A percentile compares a stretch with the other conserved stretches of the same genome.
phyloP scores from a whole-genome alignment of 202 grass and related monocot genomes.

The Brachypodium distachyon region DNA sequence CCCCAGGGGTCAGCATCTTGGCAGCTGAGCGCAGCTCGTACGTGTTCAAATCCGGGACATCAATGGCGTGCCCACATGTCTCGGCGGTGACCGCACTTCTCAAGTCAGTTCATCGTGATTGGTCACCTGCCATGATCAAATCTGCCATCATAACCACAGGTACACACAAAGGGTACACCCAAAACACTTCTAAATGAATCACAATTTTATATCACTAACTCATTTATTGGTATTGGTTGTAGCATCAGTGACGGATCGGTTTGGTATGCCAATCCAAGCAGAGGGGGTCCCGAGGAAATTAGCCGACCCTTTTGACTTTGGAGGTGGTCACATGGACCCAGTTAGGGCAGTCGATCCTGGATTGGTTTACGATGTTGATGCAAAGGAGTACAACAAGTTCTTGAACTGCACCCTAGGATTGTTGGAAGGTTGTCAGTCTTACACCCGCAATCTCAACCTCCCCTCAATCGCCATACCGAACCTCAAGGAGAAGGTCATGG shows the following conservation, averaged over 20 bases:
- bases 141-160: conserved; percentile 62
- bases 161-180: not conserved
- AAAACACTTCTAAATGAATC: not conserved
- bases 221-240: not conserved
- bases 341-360: conserved; percentile 35
- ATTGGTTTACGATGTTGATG: conserved; percentile 49
- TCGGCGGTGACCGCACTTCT: conserved; percentile 39
- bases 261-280: too few species aligned
- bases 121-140: conserved; percentile 55
- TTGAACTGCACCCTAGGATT: conserved; percentile 32
- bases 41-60: conserved; percentile 25
- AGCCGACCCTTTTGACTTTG: too few species aligned
- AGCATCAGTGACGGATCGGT: too few species aligned
- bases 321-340: too few species aligned
- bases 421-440: too few species aligned
- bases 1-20: conserved; percentile 43
- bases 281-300: too few species aligned
- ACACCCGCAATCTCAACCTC: conserved; percentile 15
- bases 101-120: conserved; percentile 46
- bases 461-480: too few species aligned
- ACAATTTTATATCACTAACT: not conserved
- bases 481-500: too few species aligned
- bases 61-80: conserved; percentile 52
- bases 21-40: conserved; percentile 11
- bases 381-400: conserved; percentile 29